Evolutionary conservation across 2,329 filamentous ascomycete genomes (phyloP), one percentile per base, ranked within the genome.

Genomic region (Diaporthe vexans): DNA sequence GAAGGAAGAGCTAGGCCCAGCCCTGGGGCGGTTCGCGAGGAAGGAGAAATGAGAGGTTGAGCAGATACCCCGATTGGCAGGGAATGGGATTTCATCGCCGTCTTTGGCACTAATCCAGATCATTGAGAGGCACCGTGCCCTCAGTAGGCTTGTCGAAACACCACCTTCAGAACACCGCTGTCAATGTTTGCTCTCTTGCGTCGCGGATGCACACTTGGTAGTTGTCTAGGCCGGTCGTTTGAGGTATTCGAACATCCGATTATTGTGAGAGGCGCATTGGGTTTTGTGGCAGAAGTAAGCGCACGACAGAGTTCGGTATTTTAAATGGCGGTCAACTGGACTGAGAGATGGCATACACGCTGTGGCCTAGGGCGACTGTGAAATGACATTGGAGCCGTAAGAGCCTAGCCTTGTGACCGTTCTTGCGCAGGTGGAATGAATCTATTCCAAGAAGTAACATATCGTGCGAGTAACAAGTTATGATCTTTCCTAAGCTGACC

Each of bases 11-110:
- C 86, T 98, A 77, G 97, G 97, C 0, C 95, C 96, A 76, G 95
- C 95, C 63, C 84, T 99, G 82, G 92, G 91, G 74, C 90, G 97
- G 78, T 99, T 99, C 85, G 94, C 92, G 21, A 91, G 90, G 83
- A 95, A 92, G 83, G 90, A 90, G 73, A 85, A 46, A 71, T 68
- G 65, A 68, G n/a, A 71, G 71, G 67, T 52, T 74, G 56, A 71
- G 69, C 74, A 79, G 78, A 81, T 81, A 81, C 80, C 80, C 80
- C 57, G 52, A 15, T 48, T 65, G 52, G 54, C 67, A 68, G 21
- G 37, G n/a, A 58, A 70, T 40, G 46, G n/a, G 67, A 21, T 24
- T 71, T 56, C 0, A 40, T 37, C 8, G 2, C n/a, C 54, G 48
- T 46, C n/a, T n/a, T 40, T 54, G 19, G 33, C 21, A 4, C 21